Percentiles rank a stretch among this genome's conserved stretches.
phyloP scores from a whole-genome alignment of 441 rosid genomes.

The Lepidium campestre region DNA sequence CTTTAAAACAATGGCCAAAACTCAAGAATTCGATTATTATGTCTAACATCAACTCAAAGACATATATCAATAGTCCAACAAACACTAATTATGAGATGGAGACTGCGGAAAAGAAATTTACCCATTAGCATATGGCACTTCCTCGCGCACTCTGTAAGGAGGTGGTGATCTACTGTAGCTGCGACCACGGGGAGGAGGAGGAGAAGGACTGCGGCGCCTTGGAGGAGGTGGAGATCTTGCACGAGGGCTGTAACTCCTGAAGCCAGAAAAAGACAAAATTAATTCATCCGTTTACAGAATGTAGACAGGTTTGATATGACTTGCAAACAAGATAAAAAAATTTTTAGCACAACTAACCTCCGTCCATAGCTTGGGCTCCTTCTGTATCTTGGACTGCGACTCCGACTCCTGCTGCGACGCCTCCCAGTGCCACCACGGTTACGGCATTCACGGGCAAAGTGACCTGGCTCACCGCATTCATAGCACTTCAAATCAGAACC shows the following conservation, averaged over 20 bases:
- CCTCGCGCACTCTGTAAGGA: conserved; percentile 52
- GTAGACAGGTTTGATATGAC: neutral
- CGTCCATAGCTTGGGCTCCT: conserved; percentile 78
- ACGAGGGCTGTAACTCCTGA: conserved; percentile 66
- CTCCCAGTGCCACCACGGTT: conserved; percentile 58
- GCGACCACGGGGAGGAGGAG: conserved; percentile 46
- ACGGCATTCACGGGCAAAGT: conserved; percentile 79
- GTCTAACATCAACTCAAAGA: neutral
- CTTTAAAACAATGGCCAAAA: neutral
- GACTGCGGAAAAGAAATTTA: conserved; percentile 20
- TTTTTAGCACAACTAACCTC: conserved; percentile 28
- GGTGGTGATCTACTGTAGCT: conserved; percentile 64
- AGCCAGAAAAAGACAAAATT: neutral
- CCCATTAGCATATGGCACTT: conserved; percentile 67
- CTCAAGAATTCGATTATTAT: neutral
- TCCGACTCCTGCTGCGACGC: conserved; percentile 45
- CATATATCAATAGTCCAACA: neutral
- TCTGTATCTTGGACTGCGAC: conserved; percentile 69
- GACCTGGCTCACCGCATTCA: conserved; percentile 80
- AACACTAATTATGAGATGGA: neutral
- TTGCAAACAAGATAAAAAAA: neutral
- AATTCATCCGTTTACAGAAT: neutral
- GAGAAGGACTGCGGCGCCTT: conserved; percentile 55
- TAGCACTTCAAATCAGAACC: conserved; percentile 77
- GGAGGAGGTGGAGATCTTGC: conserved; percentile 56